Conservation (phyloP, 805 yeast species). For the Candida dajiaensis region DNA sequence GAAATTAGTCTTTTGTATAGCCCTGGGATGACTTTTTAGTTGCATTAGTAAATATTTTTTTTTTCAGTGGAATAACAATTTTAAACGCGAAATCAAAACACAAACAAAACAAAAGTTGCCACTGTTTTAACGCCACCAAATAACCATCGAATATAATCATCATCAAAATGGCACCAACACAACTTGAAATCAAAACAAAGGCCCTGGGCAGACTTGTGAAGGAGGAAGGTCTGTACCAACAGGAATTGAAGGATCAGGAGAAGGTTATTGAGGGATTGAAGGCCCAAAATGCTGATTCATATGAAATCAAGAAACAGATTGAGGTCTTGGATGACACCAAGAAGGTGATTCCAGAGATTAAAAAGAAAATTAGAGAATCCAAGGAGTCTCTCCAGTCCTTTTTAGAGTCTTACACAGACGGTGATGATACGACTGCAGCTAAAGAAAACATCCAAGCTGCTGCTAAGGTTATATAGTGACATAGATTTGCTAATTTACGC, state of each 20-base stretch:
- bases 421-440: constrained; percentile 27
- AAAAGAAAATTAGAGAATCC: constrained; percentile 35
- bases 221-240: constrained; percentile 55
- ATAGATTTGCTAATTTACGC: neutral
- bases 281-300: constrained; percentile 46
- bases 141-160: neutral
- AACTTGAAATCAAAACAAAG: constrained; percentile 60
- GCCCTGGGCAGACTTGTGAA: constrained; percentile 66
- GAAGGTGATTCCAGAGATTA: constrained; percentile 44
- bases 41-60: too few relatives aligned
- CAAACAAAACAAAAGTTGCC: neutral
- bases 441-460: constrained; percentile 23
- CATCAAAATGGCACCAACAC: constrained; percentile 57
- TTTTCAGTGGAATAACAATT: neutral
- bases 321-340: constrained; percentile 51
- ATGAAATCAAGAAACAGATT: constrained; percentile 53
- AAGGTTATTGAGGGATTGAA: constrained; percentile 42
- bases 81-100: neutral
- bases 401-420: constrained; percentile 31
- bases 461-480: constrained; percentile 12
- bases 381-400: constrained; percentile 33
- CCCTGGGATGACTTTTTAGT: too few relatives aligned
- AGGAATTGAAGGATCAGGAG: constrained; percentile 53
- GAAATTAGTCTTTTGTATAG: too few relatives aligned
- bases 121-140: neutral